Base-by-base conservation (phyloP, 148 eudicot genomes). In the Silene conica region DNA sequence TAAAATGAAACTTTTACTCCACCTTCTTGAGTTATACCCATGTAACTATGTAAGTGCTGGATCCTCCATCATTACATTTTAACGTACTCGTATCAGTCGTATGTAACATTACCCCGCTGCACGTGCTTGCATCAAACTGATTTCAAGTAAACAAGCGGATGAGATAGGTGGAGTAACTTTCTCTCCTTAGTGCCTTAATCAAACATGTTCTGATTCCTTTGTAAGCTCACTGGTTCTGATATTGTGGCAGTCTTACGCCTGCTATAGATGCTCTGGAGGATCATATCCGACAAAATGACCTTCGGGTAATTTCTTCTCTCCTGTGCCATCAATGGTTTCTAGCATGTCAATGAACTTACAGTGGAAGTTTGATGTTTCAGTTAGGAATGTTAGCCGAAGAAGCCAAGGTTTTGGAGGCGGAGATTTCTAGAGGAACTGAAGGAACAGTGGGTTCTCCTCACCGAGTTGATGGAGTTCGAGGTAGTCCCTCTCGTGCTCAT, bases 201-300 rank as follows among this genome's bases (percentile, higher is more conserved):
- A 34, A 3, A 34, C 54, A 48, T 48, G 14, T 48, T 9, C 3
- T 4, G 54, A 50, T 50, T 46, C 57, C 55, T 58, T 25, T 52
- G 63, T 28, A 73, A 60, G 19, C 56, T 78, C 62, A 56, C 46
- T 72, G 26, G 34, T 4, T 74, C 41, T 50, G 62, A 23, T 28
- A 22, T 20, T 28, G 5, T 82, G 83, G 84, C 92, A 96, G 99
- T 84, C 90, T 96, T 55, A 83, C 87, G 81, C 99, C 99, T 79
- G 96, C 99, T 76, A 87, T 96, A 69, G 87, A 77, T 74, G 89
- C 89, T 79, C 96, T 96, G 58, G 92, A 90, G 81, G 92, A 87
- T 67, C 95, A 82, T 54, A 73, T 86, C 46, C 85, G 85, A 76
- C 95, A 90, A 69, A 96, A 96, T 79, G 96, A 90, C 82, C 72